These are phyloP conservation scores for Leucocoprinus leucothites DNA, from an alignment of 768 basidiomycete genomes.

Conservation along the genomic window DNA sequence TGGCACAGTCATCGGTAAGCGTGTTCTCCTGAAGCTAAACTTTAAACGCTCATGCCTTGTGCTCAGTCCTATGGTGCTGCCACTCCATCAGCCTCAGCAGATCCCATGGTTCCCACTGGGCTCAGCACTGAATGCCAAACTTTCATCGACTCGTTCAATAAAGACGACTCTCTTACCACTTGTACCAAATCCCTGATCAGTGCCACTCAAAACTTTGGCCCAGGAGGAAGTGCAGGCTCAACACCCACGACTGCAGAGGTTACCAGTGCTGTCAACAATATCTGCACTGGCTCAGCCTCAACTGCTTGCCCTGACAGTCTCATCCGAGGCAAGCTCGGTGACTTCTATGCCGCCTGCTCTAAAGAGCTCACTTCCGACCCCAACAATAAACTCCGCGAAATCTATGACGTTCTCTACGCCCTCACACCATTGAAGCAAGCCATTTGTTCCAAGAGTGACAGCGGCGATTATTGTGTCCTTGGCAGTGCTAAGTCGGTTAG, in stretches of 20 bases:
- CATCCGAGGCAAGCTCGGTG: conserved; percentile 58
- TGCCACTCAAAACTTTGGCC: conserved; percentile 54
- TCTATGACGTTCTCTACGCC: conserved; percentile 82
- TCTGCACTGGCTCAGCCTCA: conserved; percentile 52
- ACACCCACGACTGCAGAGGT: conserved; percentile 42
- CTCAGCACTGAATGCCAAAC: conserved; percentile 51
- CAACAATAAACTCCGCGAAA: conserved; percentile 47
- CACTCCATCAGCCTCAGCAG: conserved; percentile 27
- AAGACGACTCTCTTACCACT: conserved; percentile 46
- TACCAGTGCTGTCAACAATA: conserved; percentile 42
- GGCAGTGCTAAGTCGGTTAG: conserved; percentile 34
- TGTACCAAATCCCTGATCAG: conserved; percentile 65
- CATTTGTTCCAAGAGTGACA: conserved; percentile 74
- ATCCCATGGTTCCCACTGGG: conserved; percentile 64
- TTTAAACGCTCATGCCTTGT: conserved; percentile 7
- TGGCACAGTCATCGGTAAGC: conserved; percentile 48
- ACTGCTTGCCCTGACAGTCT: conserved; percentile 51
- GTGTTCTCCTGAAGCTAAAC: conserved; percentile 2
- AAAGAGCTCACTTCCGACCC: conserved; percentile 59
- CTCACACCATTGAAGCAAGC: conserved; percentile 62
- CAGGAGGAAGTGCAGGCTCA: conserved; percentile 40
- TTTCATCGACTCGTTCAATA: conserved; percentile 66
- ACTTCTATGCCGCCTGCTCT: conserved; percentile 71
- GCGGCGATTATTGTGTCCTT: conserved; percentile 66
- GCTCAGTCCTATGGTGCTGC: conserved; percentile 21